phyloP scores from a whole-genome alignment of 805 yeast species.

The Starmerella cellae region DNA sequence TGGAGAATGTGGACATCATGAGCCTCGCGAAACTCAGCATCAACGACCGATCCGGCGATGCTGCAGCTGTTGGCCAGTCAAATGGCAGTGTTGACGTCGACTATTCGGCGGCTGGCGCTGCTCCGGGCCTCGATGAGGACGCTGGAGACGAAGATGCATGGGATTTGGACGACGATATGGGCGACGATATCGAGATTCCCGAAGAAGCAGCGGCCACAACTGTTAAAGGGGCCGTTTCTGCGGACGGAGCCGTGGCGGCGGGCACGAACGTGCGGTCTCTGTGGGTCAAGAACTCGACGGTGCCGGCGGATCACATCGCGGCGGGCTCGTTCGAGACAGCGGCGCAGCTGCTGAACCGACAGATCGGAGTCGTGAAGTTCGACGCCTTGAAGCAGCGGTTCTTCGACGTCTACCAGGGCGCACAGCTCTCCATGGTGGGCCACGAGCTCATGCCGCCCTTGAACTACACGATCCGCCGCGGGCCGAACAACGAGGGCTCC shows the following conservation, averaged over 20 bases:
- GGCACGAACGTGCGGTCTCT: constrained; percentile 44
- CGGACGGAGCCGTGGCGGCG: constrained; percentile 22
- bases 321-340: constrained; percentile 96
- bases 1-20: constrained; percentile 22
- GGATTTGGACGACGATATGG: constrained; percentile 70
- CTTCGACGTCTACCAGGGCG: constrained; percentile 68
- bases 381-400: constrained; percentile 78
- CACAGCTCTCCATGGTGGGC: constrained; percentile 63
- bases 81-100: constrained; percentile 8
- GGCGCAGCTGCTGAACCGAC: constrained; percentile 80
- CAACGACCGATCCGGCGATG: constrained; percentile 1
- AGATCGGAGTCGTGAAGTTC: constrained; percentile 72
- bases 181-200: constrained; percentile 19
- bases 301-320: constrained; percentile 87
- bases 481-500: constrained; percentile 26
- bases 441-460: constrained; percentile 62
- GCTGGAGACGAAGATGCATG: constrained; percentile 32
- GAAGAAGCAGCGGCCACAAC: constrained; percentile 29
- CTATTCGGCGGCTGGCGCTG: constrained; percentile 18
- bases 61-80: background rate
- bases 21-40: constrained; percentile 10
- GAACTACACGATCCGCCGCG: constrained; percentile 49
- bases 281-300: constrained; percentile 82
- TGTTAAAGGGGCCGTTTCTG: too few species aligned
- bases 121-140: constrained; percentile 20